Base-by-base conservation (phyloP, 2,329 filamentous ascomycete species). In the Acrocalymma vagum region DNA sequence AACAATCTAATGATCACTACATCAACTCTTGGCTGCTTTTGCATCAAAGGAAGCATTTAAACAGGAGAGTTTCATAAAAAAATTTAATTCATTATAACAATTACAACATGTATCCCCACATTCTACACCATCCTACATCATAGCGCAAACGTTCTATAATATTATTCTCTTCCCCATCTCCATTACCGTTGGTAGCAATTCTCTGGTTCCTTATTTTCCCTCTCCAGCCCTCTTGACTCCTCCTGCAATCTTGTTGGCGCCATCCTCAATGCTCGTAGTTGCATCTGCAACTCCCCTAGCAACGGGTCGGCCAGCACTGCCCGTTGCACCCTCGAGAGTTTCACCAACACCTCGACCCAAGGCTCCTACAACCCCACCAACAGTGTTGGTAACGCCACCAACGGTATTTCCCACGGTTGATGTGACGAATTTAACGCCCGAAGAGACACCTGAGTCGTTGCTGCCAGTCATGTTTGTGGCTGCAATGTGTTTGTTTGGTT, bases 341-440 rank as follows among this genome's bases (percentile, higher is more conserved):
- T 75, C 71, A 24, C 73, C 74, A 16, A 76, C 51, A 13, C 73
- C 74, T 22, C 71, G 60, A 26, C 74, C 74, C 9, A 72, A 57
- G 10, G 73, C 70, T 29, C 74, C 80, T 10, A 80, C 75, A 2
- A 82, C 71, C 20, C 78, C 77, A 10, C 79, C 79, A 3, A 77
- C 69, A 3, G 78, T 81, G 44, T 77, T 76, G 6, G 76, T 72
- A 13, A 81, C 63, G 23, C 79, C 79, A n/a, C 78, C 78, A 26
- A 67, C 73, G 1, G 76, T 76, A 58, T 82, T 82, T 33, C 80
- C 79, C 17, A 81, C 62, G 2, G 79, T 80, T 1, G 76, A 79
- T 5, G 78, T 81, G 33, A 80, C 77, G 51, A 79, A 79, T 51
- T 78, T 80, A 38, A 79, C 72, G 40, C 78, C 76, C 33, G 76